Evolutionary conservation across 75 land plant species (phyloP), one percentile per base, ranked within the genome.

Genomic region (Pinus albicaulis): DNA sequence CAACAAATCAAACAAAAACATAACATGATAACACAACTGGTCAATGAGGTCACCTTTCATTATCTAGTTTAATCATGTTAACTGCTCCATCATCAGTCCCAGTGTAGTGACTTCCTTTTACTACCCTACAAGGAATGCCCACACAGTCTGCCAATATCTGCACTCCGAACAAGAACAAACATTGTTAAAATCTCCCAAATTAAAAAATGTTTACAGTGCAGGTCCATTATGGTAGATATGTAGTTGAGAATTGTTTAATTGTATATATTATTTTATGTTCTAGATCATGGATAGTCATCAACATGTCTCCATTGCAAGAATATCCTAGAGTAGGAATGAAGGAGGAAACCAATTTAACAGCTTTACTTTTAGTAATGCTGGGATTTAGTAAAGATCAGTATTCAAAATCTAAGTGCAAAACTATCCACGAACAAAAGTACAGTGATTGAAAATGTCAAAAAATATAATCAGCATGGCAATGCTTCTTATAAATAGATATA

Each of bases 81-180:
- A 93, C 88, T 79, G 96, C 96, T 62, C 96, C 96, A 38, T 93
- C 96, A 80, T 93, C 96, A 63, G 87, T 86, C 13, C 96, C 96
- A 28, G 96, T 91, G 73, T 93, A 92, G 77, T 85, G 91, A 72
- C 88, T 87, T 12, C 94, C 96, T 77, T 92, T 93, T 12, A 93
- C 94, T 73, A 93, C 76, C 84, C 82, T 81, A 68, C 96, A 93
- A 15, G 94, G 94, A 62, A 93, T 84, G 74, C 83, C 80, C 34
- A 89, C 83, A 66, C 73, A 69, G 81, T 93, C 96, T 75, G 96
- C 96, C 44, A 93, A 81, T 38, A 92, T 90, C 96, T 93, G 78
- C 52, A 41, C 79, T 6, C 52, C 63, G 11, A 63, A 82, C 24
- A 25, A 48, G 53, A 48, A 48, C 13, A 34, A 8, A 68, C 41